phyloP scores from a whole-genome alignment of 176 grass and related monocot species.

The Poa pratensis region DNA sequence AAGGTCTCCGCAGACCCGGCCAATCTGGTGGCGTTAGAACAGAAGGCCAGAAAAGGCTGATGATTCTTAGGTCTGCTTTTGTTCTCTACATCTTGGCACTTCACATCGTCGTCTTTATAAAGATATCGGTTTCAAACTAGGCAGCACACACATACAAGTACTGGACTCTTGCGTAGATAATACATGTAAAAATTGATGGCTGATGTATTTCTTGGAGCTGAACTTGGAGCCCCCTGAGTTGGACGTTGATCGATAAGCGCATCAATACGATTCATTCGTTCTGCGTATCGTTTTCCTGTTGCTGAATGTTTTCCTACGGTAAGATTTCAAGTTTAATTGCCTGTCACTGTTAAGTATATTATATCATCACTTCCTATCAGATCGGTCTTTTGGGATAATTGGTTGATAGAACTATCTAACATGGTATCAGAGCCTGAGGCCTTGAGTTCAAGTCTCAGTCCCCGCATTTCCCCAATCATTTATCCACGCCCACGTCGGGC shows the following conservation, averaged over 20 bases:
- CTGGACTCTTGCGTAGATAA: slow-evolving; percentile 36
- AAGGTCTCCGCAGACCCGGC: slow-evolving; percentile 43
- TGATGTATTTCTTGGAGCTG: not conserved
- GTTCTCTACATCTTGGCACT: slow-evolving; percentile 87
- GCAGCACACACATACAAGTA: not conserved
- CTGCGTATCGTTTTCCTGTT: not conserved
- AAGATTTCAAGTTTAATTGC: not conserved
- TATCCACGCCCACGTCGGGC: too few species aligned
- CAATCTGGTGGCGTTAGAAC: slow-evolving; percentile 45
- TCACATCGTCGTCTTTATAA: slow-evolving; percentile 84
- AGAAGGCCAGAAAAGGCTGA: slow-evolving; percentile 66
- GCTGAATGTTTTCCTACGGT: not conserved
- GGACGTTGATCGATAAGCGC: not conserved
- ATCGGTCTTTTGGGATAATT: too few species aligned
- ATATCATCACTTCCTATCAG: too few species aligned
- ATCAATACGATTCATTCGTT: not conserved
- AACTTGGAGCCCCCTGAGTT: not conserved
- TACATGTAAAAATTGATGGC: slow-evolving; percentile 10
- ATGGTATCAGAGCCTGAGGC: too few species aligned
- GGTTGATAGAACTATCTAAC: too few species aligned
- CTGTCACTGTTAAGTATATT: not conserved
- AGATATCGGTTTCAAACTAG: slow-evolving; percentile 74
- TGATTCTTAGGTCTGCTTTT: slow-evolving; percentile 84
- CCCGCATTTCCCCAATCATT: too few species aligned
- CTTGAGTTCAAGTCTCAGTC: too few species aligned